Base-by-base conservation (phyloP, 129 eudicot genomes). In the Heracleum sosnowskyi region DNA sequence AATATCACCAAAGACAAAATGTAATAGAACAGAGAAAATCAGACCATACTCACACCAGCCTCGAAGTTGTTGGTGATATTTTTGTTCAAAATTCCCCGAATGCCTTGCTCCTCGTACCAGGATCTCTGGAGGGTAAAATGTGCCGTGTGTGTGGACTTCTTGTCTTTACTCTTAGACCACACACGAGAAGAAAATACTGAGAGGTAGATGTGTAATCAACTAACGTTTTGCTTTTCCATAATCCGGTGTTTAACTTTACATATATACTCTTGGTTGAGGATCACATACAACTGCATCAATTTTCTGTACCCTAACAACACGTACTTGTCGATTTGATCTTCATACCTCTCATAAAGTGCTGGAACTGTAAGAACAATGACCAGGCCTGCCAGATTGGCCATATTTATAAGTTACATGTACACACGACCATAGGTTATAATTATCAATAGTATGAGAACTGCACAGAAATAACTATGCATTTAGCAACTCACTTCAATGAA, bases 331-430 rank as follows among this genome's bases (percentile, higher is more conserved):
- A 93, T 86, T 49, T 37, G 78, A 76, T 90, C 86, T 81, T 91
- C 89, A 35, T 82, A 89, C 83, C 88, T 91, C 83, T 93, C 98
- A n/a, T 88, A 93, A 26, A 87, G 76, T 68, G 85, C 96, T 34
- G 97, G 97, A 85, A 91, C 80, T 34, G 96, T 91, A 46, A 94
- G 92, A 79, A 83, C 49, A 49, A 86, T 37, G 62, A 91, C 62
- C 63, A 91, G 80, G 81, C 93, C 98, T 89, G 93, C 88, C n/a
- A 47, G 17, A 49, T 35, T 47, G 51, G 28, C 29, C 29, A 40
- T 72, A 40, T 39, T 35, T 15, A n/a, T 72, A 10, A 26, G 45
- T 39, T 69, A 13, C 26, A 42, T 41, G 8, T 41, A 73, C 16
- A 41, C 37, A 40, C n/a, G n/a, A n/a, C n/a, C n/a, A n/a, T n/a